Conservation (phyloP, 176 grass and related monocot species). For the Oryza officinalis region DNA sequence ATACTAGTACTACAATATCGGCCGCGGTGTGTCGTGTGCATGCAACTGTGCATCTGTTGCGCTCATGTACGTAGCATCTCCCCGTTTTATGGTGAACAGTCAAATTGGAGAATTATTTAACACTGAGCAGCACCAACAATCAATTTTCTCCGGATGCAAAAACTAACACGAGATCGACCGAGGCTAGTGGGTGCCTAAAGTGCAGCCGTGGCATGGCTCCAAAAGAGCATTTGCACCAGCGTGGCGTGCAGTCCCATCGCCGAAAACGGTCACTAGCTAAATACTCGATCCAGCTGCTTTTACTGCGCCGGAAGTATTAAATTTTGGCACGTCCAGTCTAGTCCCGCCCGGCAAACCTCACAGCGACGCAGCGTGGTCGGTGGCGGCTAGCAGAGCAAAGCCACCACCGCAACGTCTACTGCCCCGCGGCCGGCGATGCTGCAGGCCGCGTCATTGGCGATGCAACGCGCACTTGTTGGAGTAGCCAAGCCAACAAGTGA, state of each 20-base stretch:
- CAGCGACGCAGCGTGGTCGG: constrained; percentile 21
- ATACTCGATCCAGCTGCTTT: background rate
- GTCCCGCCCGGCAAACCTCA: background rate
- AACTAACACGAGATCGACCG: background rate
- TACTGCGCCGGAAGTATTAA: background rate
- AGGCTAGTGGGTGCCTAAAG: background rate
- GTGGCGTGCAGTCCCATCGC: background rate
- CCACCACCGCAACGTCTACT: background rate
- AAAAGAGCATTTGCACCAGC: background rate
- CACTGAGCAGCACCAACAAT: background rate
- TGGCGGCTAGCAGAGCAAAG: constrained; percentile 17
- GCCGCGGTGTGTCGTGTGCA: too few relatives aligned
- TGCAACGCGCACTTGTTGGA: too few relatives aligned
- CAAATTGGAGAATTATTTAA: too few relatives aligned
- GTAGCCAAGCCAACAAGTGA: too few relatives aligned
- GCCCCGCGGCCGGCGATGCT: too few relatives aligned
- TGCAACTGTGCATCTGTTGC: too few relatives aligned
- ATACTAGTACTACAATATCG: too few relatives aligned
- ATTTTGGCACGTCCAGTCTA: background rate
- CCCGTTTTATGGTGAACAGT: too few relatives aligned
- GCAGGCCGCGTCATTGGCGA: background rate
- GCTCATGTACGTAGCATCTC: too few relatives aligned
- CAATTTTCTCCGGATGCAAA: background rate
- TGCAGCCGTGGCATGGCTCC: background rate
- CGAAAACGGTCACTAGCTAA: background rate